phyloP scores from a whole-genome alignment of 495 filamentous ascomycete genomes.

The Aspergillus funiculosus region DNA sequence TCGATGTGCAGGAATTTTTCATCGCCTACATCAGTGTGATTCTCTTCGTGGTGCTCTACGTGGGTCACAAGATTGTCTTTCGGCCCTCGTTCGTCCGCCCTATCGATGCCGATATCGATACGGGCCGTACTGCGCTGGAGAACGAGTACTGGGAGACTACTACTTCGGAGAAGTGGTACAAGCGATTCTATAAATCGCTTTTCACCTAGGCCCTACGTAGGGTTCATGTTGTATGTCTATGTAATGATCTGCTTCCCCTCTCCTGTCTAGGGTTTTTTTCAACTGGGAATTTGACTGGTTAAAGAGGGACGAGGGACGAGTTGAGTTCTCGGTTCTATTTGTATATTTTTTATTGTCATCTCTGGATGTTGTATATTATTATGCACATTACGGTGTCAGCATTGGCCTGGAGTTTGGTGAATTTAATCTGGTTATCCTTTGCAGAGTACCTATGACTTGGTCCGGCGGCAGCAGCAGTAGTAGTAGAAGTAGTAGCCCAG shows the following conservation, averaged over 20 bases:
- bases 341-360: neutral
- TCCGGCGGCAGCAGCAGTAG: too few relatives aligned
- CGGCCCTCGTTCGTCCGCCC: slow-evolving; percentile 38
- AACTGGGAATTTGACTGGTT: too few relatives aligned
- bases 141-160: slow-evolving; percentile 43
- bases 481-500: too few relatives aligned
- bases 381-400: too few relatives aligned
- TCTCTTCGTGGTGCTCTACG: slow-evolving; percentile 52
- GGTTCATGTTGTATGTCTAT: neutral
- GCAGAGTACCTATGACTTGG: too few relatives aligned
- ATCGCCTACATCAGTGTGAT: slow-evolving; percentile 58
- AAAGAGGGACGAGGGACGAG: too few relatives aligned
- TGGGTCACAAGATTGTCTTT: slow-evolving; percentile 52
- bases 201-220: slow-evolving; percentile 10
- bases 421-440: too few relatives aligned
- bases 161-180: slow-evolving; percentile 39
- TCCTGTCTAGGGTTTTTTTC: too few relatives aligned
- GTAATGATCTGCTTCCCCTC: too few relatives aligned
- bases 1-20: slow-evolving; percentile 54
- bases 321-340: too few relatives aligned
- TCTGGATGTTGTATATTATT: too few relatives aligned
- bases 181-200: slow-evolving; percentile 25
- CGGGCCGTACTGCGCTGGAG: slow-evolving; percentile 36
- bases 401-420: slow-evolving; percentile 18
- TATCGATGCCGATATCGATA: slow-evolving; percentile 45